Conservation (phyloP, 768 basidiomycete genomes). For the Erythrobasidium yunnanense region DNA sequence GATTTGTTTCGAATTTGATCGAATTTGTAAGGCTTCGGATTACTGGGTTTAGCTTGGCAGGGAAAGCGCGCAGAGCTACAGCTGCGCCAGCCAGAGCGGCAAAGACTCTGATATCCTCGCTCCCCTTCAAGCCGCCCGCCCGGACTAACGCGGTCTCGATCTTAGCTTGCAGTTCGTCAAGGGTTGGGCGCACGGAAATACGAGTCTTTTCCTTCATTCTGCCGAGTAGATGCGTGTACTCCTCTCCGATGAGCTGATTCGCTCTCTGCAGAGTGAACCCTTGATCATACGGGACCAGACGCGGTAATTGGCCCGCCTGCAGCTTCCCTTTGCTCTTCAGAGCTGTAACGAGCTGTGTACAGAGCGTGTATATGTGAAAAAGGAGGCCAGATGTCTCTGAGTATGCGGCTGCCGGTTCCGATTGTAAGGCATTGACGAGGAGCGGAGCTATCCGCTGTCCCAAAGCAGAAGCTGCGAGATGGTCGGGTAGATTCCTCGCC, state of each 20-base stretch:
- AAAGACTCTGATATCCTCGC: constrained; percentile 74
- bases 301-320: constrained; percentile 64
- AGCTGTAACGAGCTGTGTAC: constrained; percentile 63
- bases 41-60: constrained; percentile 87
- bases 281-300: constrained; percentile 55
- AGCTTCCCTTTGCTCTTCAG: constrained; percentile 83
- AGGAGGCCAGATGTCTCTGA: constrained; percentile 81
- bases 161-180: constrained; percentile 64
- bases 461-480: constrained; percentile 41
- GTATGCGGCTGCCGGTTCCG: constrained; percentile 63
- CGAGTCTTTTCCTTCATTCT: constrained; percentile 58
- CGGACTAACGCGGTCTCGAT: constrained; percentile 62
- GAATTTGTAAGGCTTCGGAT: constrained; percentile 96
- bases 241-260: constrained; percentile 55
- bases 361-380: constrained; percentile 67
- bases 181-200: constrained; percentile 60
- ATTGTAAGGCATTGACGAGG: constrained; percentile 49
- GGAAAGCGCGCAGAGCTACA: constrained; percentile 71
- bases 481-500: neutral
- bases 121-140: constrained; percentile 68
- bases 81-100: constrained; percentile 85
- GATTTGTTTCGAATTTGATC: constrained; percentile 87
- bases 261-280: constrained; percentile 69
- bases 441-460: constrained; percentile 34
- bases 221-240: constrained; percentile 65